Evolutionary conservation across 345 rosid genomes (phyloP), one percentile per base, ranked within the genome.

Genomic region (Lepidium sativum): DNA sequence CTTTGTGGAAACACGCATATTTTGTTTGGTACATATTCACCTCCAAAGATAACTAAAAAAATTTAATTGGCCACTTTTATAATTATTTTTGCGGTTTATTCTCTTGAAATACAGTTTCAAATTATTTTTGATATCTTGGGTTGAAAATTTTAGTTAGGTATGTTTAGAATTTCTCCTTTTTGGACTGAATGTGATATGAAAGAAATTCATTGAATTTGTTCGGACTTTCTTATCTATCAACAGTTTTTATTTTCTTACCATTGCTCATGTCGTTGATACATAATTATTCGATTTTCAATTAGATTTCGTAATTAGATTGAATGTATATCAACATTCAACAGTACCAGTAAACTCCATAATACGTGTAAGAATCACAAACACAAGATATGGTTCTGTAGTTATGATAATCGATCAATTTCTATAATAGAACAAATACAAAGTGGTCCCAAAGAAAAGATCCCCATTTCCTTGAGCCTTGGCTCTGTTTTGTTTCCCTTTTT

Each of bases 381-480:
- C 47, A 44, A 8, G 15, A 34, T 21, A 44, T 23, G 8, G 16
- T 34, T 45, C 33, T 6, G 6, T 21, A 66, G 12, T 35, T 67
- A 44, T 54, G 37, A 32, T 45, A 40, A 8, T 54, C 38, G 15
- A 13, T 17, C 13, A 52, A 9, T 39, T 13, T 14, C 35, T 34
- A 20, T 50, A 41, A 33, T 56, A 45, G 56, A 56, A 67, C 65
- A 39, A 49, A 42, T 43, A 49, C 57, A 13, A 27, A 48, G 65
- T 68, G 34, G 66, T 29, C 72, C 65, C 51, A 68, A 38, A 34
- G 50, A 38, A 29, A 39, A 49, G 42, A 47, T 3, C 57, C 12
- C 16, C 27, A 38, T 68, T 57, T 57, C 23, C 42, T 48, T 29
- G 72, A 48, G 50, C 34, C 16, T 27, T 57, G 21, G 15, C 39